phyloP scores from a whole-genome alignment of 148 eudicot species.

The Chenopodium album region DNA sequence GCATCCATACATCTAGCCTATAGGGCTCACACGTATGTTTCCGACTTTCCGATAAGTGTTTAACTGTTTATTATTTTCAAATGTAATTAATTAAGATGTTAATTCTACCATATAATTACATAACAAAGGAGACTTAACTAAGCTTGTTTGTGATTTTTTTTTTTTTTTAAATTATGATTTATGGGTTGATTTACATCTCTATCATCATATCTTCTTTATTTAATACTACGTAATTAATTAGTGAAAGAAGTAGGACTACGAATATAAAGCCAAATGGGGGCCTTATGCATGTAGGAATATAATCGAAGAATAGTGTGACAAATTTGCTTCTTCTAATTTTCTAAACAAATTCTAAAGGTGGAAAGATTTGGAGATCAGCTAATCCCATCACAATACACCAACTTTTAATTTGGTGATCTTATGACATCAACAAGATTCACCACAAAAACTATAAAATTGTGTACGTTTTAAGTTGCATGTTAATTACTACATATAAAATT shows the following conservation, averaged over 20 bases:
- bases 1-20: too few species aligned
- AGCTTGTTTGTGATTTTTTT: too few species aligned
- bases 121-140: too few species aligned
- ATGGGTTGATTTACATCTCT: neutral
- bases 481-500: neutral
- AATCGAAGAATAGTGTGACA: neutral
- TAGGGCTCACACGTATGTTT: too few species aligned
- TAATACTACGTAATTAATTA: neutral
- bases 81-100: too few species aligned
- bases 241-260: neutral
- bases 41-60: too few species aligned
- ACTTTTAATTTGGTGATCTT: constrained; percentile 4
- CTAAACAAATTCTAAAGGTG: neutral
- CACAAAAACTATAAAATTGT: neutral
- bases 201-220: neutral
- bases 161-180: too few species aligned
- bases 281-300: neutral
- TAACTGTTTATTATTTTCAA: too few species aligned
- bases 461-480: neutral
- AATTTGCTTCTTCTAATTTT: constrained; percentile 1
- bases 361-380: neutral
- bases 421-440: constrained; percentile 21
- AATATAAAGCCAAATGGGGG: neutral
- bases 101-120: too few species aligned
- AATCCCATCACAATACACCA: constrained; percentile 2